These are phyloP conservation scores for Gossypium gossypioides DNA, from an alignment of 441 rosid genomes.

Conservation along the genomic window DNA sequence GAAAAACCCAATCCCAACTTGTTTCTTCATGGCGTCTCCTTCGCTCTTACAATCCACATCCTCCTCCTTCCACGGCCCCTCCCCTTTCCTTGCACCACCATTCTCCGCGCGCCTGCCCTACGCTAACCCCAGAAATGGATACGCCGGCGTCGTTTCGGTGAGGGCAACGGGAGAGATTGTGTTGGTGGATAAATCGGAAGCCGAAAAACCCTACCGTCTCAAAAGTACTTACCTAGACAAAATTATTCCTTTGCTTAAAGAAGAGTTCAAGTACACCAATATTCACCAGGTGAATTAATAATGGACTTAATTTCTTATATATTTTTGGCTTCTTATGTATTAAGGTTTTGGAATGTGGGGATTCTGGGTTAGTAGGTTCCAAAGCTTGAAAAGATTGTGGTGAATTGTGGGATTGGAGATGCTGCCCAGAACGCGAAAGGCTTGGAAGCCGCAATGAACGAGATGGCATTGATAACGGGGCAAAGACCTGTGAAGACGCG, in stretches of 20 bases:
- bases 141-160: constrained; percentile 35
- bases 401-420: constrained; percentile 92
- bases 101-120: constrained; percentile 24
- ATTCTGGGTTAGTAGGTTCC: constrained; percentile 67
- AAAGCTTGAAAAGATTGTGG: constrained; percentile 68
- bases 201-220: constrained; percentile 55
- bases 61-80: constrained; percentile 51
- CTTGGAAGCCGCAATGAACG: constrained; percentile 72
- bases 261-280: constrained; percentile 69
- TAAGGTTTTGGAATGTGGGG: not conserved
- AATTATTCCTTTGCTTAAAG: constrained; percentile 67
- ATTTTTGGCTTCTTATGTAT: not conserved
- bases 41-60: constrained; percentile 46
- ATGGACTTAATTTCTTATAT: not conserved
- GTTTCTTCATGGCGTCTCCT: constrained; percentile 41
- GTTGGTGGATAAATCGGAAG: constrained; percentile 71
- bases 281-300: constrained; percentile 49
- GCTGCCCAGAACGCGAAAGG: constrained; percentile 87
- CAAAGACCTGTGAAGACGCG: constrained; percentile 83
- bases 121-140: constrained; percentile 23
- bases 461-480: constrained; percentile 71
- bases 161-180: constrained; percentile 42
- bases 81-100: constrained; percentile 26
- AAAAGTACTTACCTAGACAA: constrained; percentile 67
- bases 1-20: not conserved